Conservation (phyloP, 371 early-diverging fungal genomes). For the Rhizopus arrhizus region DNA sequence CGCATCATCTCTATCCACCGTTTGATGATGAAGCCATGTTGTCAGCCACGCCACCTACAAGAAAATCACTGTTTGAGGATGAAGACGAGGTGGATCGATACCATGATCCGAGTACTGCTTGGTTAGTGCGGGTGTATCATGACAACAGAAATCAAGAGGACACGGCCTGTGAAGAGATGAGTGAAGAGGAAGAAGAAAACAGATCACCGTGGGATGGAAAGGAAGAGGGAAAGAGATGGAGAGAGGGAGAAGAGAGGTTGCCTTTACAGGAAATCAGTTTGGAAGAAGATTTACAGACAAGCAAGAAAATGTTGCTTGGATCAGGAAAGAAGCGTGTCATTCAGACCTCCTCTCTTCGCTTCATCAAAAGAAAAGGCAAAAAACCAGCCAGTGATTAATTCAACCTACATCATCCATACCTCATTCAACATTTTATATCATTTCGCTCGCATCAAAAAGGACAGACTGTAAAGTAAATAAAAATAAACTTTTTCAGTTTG, state of each 20-base stretch:
- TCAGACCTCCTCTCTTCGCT: conserved; percentile 14
- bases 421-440: neutral
- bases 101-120: conserved; percentile 9
- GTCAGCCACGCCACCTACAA: neutral
- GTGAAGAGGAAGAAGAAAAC: conserved; percentile 12
- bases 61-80: conserved; percentile 1
- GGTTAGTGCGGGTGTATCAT: conserved; percentile 12
- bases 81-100: conserved; percentile 2
- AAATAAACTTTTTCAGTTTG: neutral
- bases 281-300: conserved; percentile 10
- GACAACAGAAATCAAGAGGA: neutral
- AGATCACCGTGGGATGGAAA: conserved; percentile 9
- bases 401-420: neutral
- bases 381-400: neutral
- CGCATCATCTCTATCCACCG: neutral
- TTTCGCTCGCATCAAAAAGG: too few species aligned
- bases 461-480: too few species aligned
- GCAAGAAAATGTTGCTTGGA: conserved; percentile 12
- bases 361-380: conserved; percentile 11
- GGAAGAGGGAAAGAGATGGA: conserved; percentile 6
- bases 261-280: conserved; percentile 20
- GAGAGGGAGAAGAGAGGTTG: conserved; percentile 11
- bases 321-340: conserved; percentile 17
- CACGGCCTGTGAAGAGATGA: neutral
- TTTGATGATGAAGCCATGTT: conserved; percentile 15